Conservation (phyloP, 139 green algal genomes). For the Dunaliella sp. region DNA sequence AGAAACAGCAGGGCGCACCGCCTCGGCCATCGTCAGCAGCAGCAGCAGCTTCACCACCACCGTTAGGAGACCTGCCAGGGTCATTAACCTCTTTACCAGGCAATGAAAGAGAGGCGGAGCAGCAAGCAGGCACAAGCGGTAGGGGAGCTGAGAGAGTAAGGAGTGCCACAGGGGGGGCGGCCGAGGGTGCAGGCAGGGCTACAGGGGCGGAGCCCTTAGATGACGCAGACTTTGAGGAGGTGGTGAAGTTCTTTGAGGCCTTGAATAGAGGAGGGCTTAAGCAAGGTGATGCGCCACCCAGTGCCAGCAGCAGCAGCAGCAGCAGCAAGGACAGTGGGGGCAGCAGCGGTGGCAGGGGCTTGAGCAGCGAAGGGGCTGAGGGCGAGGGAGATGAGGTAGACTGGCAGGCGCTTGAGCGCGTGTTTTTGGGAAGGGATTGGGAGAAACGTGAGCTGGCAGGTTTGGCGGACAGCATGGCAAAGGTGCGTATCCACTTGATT, state of each 20-base stretch:
- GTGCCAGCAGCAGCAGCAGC: slow-evolving; percentile 6
- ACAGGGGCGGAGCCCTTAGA: not conserved
- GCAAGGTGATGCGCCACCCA: slow-evolving; percentile 3
- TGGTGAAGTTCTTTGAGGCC: not conserved
- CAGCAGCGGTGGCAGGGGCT: not conserved
- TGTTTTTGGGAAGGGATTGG: slow-evolving; percentile 46
- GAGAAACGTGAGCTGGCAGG: slow-evolving; percentile 37
- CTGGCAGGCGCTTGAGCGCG: slow-evolving; percentile 28
- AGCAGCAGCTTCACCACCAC: not conserved
- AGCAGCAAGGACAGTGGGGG: not conserved
- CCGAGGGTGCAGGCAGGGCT: not conserved
- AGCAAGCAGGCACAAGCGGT: not conserved
- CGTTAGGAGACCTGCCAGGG: no score
- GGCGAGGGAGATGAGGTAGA: slow-evolving; percentile 6
- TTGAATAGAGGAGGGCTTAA: not conserved
- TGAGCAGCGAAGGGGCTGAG: not conserved
- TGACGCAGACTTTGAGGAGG: not conserved
- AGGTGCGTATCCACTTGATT: not conserved
- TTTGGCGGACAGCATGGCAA: slow-evolving; percentile 10
- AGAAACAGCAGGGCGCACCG: not conserved
- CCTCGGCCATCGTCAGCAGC: not conserved
- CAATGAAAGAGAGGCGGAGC: no score
- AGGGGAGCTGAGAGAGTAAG: not conserved
- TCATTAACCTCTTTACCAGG: no score
- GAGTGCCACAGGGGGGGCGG: no score